Percentiles rank a stretch among this genome's conserved stretches.
phyloP scores from a whole-genome alignment of 768 basidiomycete genomes.

The Russula sp. region DNA sequence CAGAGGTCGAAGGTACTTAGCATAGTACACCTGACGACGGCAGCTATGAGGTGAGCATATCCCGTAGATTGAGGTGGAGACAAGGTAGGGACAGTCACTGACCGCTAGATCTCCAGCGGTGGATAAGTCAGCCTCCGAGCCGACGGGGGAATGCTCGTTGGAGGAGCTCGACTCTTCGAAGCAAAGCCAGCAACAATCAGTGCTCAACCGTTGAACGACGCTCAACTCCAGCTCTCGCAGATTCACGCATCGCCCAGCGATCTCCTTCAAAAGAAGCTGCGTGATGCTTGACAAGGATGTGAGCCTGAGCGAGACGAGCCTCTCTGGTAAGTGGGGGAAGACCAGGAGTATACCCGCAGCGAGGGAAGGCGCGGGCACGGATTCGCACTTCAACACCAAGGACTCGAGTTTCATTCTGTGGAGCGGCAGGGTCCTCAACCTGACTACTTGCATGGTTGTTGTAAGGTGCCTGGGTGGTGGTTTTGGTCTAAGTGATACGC shows the following conservation, averaged over 20 bases:
- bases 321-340: constrained; percentile 34
- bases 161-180: constrained; percentile 58
- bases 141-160: constrained; percentile 59
- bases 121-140: constrained; percentile 44
- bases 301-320: constrained; percentile 50
- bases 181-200: constrained; percentile 60
- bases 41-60: constrained; percentile 9
- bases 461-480: constrained; percentile 21
- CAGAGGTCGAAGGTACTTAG: constrained; percentile 46
- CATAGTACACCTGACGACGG: constrained; percentile 43
- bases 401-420: constrained; percentile 16
- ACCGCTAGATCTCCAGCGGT: constrained; percentile 51
- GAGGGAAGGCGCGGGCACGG: constrained; percentile 24
- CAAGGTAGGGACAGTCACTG: constrained; percentile 33
- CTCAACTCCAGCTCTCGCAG: constrained; percentile 53
- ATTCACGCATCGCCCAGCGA: constrained; percentile 47
- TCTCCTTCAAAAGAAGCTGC: constrained; percentile 43
- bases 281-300: constrained; percentile 59
- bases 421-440: constrained; percentile 16
- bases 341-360: constrained; percentile 26
- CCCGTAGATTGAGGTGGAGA: not conserved
- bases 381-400: constrained; percentile 29
- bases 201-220: constrained; percentile 56
- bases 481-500: constrained; percentile 17
- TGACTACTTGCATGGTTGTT: constrained; percentile 25